phyloP scores from a whole-genome alignment of 257 asterid species.

The Gentiana macrophylla region DNA sequence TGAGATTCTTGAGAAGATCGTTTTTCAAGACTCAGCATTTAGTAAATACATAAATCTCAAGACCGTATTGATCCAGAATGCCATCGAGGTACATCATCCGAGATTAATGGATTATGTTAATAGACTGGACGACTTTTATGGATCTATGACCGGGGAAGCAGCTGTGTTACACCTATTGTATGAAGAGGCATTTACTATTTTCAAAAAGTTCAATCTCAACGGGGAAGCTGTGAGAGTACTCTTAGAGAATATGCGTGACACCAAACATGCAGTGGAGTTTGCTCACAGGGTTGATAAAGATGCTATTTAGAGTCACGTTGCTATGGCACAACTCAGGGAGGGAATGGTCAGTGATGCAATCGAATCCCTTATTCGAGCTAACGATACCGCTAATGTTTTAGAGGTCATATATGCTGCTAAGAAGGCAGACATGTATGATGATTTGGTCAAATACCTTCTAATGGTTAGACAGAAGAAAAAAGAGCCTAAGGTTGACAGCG shows the following conservation, averaged over 20 bases:
- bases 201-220: conserved; percentile 94
- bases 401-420: conserved; percentile 85
- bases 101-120: conserved; percentile 97
- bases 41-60: conserved; percentile 96
- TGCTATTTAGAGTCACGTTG: conserved; percentile 98
- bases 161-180: conserved; percentile 88
- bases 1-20: conserved; percentile 98
- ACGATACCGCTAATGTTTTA: conserved; percentile 75
- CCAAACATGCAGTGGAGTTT: conserved; percentile 92
- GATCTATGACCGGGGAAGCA: conserved; percentile 97
- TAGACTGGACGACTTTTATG: conserved; percentile 96
- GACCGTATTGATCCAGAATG: conserved; percentile 83
- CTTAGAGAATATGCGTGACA: conserved; percentile 78
- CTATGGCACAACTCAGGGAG: conserved; percentile 93
- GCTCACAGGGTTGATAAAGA: conserved; percentile 98
- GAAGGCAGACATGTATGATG: conserved; percentile 83
- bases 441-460: conserved; percentile 86
- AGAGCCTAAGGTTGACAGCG: conserved; percentile 98
- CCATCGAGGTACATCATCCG: conserved; percentile 89
- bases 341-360: conserved; percentile 98
- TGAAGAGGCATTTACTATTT: conserved; percentile 95
- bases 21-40: conserved; percentile 94
- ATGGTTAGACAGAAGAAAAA: conserved; percentile 96
- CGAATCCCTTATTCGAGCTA: conserved; percentile 96
- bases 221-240: conserved; percentile 96